Evolutionary conservation across 108 stramenopile genomes (phyloP).

Genomic region (Mayamaea pseudoterrestris): DNA sequence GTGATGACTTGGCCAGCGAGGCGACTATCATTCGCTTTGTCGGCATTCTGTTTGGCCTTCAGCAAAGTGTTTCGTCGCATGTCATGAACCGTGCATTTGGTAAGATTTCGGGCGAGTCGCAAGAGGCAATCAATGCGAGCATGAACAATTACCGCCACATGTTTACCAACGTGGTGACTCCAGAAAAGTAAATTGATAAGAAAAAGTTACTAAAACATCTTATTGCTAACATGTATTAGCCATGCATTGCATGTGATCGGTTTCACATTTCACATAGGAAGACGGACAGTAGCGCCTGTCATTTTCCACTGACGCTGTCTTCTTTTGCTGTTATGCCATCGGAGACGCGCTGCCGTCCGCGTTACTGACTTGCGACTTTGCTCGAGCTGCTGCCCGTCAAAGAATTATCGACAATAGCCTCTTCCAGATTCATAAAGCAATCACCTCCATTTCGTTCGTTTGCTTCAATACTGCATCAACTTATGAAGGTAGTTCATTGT

Average conservation of each 20-base stretch:
- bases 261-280: no score
- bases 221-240: no score
- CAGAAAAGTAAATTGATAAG: no score
- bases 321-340: constrained; percentile 12
- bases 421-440: neutral
- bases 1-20: constrained; percentile 38
- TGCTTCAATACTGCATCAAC: constrained; percentile 1
- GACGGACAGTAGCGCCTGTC: no score
- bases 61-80: constrained; percentile 15
- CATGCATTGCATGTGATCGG: no score
- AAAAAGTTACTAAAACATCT: no score
- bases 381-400: constrained; percentile 21
- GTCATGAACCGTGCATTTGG: constrained; percentile 25
- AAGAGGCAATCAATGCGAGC: constrained; percentile 22
- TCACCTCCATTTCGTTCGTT: neutral
- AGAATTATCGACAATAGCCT: constrained; percentile 19
- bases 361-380: constrained; percentile 7
- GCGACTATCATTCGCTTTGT: constrained; percentile 31
- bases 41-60: constrained; percentile 27
- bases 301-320: constrained; percentile 17
- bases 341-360: no score
- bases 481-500: constrained; percentile 30
- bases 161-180: constrained; percentile 16
- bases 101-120: constrained; percentile 21
- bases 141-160: constrained; percentile 15